Evolutionary conservation across 306 rosid species (phyloP).

Genomic region (Aeschynomene evenia): DNA sequence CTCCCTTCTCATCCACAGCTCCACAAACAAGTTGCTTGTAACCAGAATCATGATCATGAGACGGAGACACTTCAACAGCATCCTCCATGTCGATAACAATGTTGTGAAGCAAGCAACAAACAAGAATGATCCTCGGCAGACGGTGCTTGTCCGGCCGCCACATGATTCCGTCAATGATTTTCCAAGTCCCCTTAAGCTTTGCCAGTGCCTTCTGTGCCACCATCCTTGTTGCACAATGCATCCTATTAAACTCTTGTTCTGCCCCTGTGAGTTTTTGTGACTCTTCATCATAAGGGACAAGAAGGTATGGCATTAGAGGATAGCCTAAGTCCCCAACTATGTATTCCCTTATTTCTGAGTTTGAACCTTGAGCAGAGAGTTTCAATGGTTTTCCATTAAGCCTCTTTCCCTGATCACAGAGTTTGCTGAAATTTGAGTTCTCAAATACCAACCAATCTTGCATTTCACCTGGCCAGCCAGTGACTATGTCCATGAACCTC

Average conservation of each 20-base stretch:
- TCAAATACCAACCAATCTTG: constrained; percentile 60
- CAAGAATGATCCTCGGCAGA: constrained; percentile 82
- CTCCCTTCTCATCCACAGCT: constrained; percentile 57
- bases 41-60: constrained; percentile 64
- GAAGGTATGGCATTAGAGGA: constrained; percentile 73
- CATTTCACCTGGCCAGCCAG: constrained; percentile 92
- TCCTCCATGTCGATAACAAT: constrained; percentile 72
- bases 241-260: constrained; percentile 59
- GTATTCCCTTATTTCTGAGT: constrained; percentile 71
- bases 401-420: constrained; percentile 64
- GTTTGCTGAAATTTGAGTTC: constrained; percentile 63
- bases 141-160: constrained; percentile 95
- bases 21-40: constrained; percentile 69
- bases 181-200: constrained; percentile 83
- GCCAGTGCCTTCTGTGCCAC: constrained; percentile 73
- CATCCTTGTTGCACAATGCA: constrained; percentile 56
- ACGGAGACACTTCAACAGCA: constrained; percentile 45
- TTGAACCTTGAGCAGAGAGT: constrained; percentile 47
- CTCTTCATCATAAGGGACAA: constrained; percentile 59
- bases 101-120: constrained; percentile 90
- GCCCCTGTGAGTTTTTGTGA: constrained; percentile 53
- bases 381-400: constrained; percentile 57
- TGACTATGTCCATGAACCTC: constrained; percentile 80
- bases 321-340: constrained; percentile 77
- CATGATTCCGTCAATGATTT: constrained; percentile 86